Base-by-base conservation (phyloP, 768 basidiomycete species). In the Tricholomella constricta region DNA sequence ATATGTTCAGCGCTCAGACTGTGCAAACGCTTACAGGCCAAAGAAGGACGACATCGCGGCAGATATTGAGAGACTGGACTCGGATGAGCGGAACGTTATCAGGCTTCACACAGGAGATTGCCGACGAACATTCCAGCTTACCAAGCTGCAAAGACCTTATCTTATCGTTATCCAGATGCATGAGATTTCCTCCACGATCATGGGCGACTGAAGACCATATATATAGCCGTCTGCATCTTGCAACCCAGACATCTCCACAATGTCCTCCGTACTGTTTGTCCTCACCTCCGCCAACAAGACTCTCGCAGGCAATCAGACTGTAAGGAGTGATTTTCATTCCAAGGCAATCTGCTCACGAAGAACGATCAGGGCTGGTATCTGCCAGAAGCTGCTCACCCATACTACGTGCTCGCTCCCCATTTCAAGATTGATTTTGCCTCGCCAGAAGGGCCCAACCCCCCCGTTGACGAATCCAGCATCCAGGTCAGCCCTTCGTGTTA, bases 11-110 rank as follows among this genome's bases (percentile, higher is more conserved):
- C 35, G 53, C 31, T 57, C n/a, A 35, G 51, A 42, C 29, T 42
- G 40, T 46, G 19, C 15, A 48, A 32, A 35, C 15, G 74, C 89
- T 81, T 68, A 91, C 89, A 92, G 78, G 60, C 88, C 87, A 66
- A 92, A 92, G 78, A 92, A 92, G n/a, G 90, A 83, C 36, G 90
- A 91, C 90, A 92, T 92, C 45, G 51, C 54, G 52, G 47, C 37
- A 17, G 55, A 23, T 45, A 34, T 42, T 37, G 44, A 35, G 46
- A 49, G 50, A 27, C 26, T 12, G 4, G 19, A 26, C 11, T 22
- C 38, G 25, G 34, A 43, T 27, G 40, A 20, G 35, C 27, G 45
- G 22, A 29, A 48, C n/a, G 31, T 32, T 32, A 32, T 32, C 31
- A 32, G 31, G 14, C 10, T 32, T 14, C 10, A 10, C 14, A 32